Evolutionary conservation across 164 flowering plant genomes (phyloP).

Genomic region (Magnolia kwangsiensis): DNA sequence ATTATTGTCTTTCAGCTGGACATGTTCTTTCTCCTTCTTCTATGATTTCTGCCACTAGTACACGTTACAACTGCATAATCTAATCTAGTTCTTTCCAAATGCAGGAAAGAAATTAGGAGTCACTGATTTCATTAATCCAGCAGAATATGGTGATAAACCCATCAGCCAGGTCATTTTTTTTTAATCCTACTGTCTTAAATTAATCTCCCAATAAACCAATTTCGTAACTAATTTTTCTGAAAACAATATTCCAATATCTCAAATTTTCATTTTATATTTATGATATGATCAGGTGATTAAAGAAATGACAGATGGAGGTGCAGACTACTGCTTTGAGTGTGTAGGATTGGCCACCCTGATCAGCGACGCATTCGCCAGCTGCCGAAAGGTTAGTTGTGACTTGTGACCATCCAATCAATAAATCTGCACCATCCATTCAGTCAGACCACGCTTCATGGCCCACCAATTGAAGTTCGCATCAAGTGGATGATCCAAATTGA

Average conservation of each 20-base stretch:
- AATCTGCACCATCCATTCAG: not conserved
- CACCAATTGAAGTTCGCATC: not conserved
- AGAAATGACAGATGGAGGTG: conserved; percentile 73
- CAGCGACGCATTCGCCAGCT: conserved; percentile 51
- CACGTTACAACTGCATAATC: too few relatives aligned
- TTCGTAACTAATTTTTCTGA: not conserved
- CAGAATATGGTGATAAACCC: conserved; percentile 30
- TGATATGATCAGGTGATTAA: conserved; percentile 40
- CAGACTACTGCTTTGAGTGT: conserved; percentile 78
- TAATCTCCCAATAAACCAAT: not conserved
- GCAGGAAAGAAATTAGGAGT: conserved; percentile 63
- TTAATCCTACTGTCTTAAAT: not conserved
- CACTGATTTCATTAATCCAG: conserved; percentile 62
- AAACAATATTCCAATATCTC: too few relatives aligned
- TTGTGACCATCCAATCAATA: not conserved
- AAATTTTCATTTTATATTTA: too few relatives aligned
- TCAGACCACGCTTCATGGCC: not conserved
- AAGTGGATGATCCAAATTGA: not conserved
- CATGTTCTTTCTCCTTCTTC: too few relatives aligned
- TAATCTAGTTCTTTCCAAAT: not conserved
- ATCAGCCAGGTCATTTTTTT: conserved; percentile 36
- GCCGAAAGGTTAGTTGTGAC: conserved; percentile 26
- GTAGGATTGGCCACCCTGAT: conserved; percentile 57
- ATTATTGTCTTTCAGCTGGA: too few relatives aligned
- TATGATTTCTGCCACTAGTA: too few relatives aligned